Evolutionary conservation across 805 yeast species (phyloP).

Genomic region (Wickerhamiella cacticola): DNA sequence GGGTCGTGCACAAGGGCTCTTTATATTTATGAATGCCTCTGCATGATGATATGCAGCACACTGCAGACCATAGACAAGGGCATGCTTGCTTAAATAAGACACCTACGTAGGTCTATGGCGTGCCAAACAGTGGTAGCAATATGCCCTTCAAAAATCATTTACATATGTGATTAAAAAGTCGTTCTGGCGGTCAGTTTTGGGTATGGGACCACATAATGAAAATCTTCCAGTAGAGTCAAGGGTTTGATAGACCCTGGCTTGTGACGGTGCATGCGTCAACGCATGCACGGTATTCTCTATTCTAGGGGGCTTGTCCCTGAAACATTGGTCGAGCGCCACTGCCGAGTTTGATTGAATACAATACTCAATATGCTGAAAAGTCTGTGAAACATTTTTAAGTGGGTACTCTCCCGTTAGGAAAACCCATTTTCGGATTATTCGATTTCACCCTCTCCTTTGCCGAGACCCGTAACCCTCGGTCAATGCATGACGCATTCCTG

Average conservation of each 20-base stretch:
- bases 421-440: not conserved
- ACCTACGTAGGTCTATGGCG: not conserved
- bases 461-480: not conserved
- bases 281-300: not conserved
- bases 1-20: not conserved
- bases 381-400: too few relatives aligned
- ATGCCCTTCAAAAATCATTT: too few relatives aligned
- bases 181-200: too few relatives aligned
- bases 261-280: not conserved
- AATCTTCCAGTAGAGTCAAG: too few relatives aligned
- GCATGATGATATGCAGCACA: not conserved
- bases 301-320: not conserved
- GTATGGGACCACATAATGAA: too few relatives aligned
- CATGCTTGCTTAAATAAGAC: constrained; percentile 2
- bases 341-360: too few relatives aligned
- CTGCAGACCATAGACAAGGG: constrained; percentile 1
- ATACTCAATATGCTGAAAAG: too few relatives aligned
- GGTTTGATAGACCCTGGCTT: not conserved
- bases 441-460: not conserved
- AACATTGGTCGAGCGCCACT: constrained; percentile 1
- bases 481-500: not conserved
- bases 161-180: too few relatives aligned
- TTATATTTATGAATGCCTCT: not conserved
- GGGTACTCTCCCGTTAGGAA: not conserved
- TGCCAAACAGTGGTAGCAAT: not conserved